Evolutionary conservation across 2,329 filamentous ascomycete genomes (phyloP).

Genomic region (Arthrinium phaeospermum): DNA sequence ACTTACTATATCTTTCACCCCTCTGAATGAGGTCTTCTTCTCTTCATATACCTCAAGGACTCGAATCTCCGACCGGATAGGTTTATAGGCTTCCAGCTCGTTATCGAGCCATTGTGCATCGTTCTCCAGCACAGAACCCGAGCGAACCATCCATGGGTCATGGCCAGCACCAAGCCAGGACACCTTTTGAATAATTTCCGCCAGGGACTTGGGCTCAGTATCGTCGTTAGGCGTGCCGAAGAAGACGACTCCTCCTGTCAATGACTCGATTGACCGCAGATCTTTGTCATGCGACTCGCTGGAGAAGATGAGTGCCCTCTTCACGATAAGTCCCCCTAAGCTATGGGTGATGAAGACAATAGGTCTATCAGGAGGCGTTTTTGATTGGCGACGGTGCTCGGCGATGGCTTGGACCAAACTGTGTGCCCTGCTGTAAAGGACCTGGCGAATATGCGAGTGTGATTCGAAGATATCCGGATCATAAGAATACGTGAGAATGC

Average conservation of each 20-base stretch:
- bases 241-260: conserved; percentile 6
- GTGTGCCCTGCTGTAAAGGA: neutral
- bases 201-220: neutral
- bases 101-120: conserved; percentile 5
- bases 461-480: conserved; percentile 8
- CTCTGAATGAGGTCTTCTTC: neutral
- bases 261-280: neutral
- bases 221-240: conserved; percentile 6
- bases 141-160: neutral
- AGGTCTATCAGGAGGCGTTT: neutral
- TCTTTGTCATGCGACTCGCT: neutral
- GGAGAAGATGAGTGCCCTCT: conserved; percentile 5
- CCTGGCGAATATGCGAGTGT: neutral
- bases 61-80: conserved; percentile 10
- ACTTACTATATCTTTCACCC: neutral
- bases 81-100: conserved; percentile 7
- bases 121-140: neutral
- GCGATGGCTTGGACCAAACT: neutral
- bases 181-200: neutral
- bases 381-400: neutral
- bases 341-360: conserved; percentile 11
- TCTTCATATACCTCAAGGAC: neutral
- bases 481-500: conserved; percentile 1
- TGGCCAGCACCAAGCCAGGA: neutral
- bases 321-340: neutral